Evolutionary conservation across 345 rosid genomes (phyloP).

Genomic region (Dimocarpus longan): DNA sequence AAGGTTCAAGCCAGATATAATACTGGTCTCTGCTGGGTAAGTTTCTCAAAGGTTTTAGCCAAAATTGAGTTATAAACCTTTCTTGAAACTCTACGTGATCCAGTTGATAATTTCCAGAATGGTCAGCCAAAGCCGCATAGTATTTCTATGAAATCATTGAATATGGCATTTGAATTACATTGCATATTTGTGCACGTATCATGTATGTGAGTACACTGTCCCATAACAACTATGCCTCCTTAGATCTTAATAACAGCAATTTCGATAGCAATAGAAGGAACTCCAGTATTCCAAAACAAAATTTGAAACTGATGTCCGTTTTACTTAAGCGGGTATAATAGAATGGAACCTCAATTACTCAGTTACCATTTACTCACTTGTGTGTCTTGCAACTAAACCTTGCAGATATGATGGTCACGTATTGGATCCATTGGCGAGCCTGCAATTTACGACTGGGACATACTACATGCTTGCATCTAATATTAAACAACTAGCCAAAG

Average conservation of each 20-base stretch:
- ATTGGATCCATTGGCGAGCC: constrained; percentile 82
- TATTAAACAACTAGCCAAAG: constrained; percentile 80
- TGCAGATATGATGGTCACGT: constrained; percentile 88
- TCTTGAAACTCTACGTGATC: not conserved
- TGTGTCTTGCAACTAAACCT: constrained; percentile 1
- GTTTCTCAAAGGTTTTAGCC: constrained; percentile 20
- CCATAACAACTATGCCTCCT: not conserved
- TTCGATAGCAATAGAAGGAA: not conserved
- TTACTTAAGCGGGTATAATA: not conserved
- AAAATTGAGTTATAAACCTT: not conserved
- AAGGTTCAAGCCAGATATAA: constrained; percentile 88
- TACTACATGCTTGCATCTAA: constrained; percentile 71
- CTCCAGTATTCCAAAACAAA: not conserved
- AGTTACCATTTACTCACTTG: not conserved
- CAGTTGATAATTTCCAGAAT: not conserved
- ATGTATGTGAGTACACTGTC: not conserved
- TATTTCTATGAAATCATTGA: not conserved
- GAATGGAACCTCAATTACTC: not conserved
- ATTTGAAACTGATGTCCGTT: not conserved
- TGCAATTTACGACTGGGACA: constrained; percentile 85
- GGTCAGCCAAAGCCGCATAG: not conserved
- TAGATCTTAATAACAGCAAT: not conserved
- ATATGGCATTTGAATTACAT: not conserved
- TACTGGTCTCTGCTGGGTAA: constrained; percentile 98
- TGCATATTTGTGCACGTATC: not conserved